These are phyloP conservation scores for Colletotrichum somersetense DNA, from an alignment of 2,329 filamentous ascomycete species.

Conservation along the genomic window DNA sequence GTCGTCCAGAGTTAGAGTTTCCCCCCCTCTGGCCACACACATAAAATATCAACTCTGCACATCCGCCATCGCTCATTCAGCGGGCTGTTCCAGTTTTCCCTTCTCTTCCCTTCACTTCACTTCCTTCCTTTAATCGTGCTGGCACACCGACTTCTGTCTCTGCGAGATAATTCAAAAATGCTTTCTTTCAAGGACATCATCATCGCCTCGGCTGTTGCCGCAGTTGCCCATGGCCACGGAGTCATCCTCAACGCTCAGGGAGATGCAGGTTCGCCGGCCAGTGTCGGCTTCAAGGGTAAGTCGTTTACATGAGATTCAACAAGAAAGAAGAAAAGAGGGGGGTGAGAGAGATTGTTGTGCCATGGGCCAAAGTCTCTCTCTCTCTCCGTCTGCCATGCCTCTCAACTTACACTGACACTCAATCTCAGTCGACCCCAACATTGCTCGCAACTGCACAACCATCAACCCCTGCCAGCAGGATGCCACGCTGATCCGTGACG, in stretches of 20 bases:
- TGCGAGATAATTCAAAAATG: conserved; percentile 49
- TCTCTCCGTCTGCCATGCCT: neutral
- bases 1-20: conserved; percentile 36
- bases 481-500: conserved; percentile 72
- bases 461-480: conserved; percentile 77
- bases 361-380: conserved; percentile 7
- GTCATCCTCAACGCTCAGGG: conserved; percentile 63
- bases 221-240: conserved; percentile 57
- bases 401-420: conserved; percentile 22
- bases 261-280: conserved; percentile 58
- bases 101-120: conserved; percentile 44
- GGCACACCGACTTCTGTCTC: conserved; percentile 42
- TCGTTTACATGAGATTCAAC: neutral
- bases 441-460: conserved; percentile 72
- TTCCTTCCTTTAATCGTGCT: conserved; percentile 45
- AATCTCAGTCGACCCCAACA: conserved; percentile 61
- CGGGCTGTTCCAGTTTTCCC: conserved; percentile 44
- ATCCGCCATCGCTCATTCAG: conserved; percentile 39
- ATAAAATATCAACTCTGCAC: conserved; percentile 25
- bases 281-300: conserved; percentile 63
- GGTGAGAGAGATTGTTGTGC: neutral
- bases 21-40: conserved; percentile 13
- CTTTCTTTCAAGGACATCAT: conserved; percentile 51
- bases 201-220: conserved; percentile 51
- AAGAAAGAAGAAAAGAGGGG: no score